Base-by-base conservation (phyloP, 805 yeast species). In the Huiozyma naganishii region DNA sequence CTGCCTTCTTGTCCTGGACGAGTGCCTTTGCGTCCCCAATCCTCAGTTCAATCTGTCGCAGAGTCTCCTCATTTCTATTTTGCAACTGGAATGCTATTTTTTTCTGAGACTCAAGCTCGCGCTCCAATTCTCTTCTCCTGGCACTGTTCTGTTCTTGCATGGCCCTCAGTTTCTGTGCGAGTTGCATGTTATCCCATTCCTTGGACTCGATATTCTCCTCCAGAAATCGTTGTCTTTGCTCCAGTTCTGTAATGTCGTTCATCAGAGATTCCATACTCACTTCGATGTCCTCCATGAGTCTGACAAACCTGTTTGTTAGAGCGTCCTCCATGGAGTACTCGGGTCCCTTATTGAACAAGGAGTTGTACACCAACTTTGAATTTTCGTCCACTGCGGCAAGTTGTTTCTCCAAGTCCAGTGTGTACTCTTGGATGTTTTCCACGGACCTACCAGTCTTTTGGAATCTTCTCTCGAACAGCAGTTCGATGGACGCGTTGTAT, bases 71-170 rank as follows among this genome's bases (percentile, higher is more conserved):
- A 40, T 81, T 59, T 45, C 79, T 83, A 33, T 75, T 68, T 48
- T 79, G 83, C 43, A 78, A 59, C 54, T 73, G 72, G 57, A 81
- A 89, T 41, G 79, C 72, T 55, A 82, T 83, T n/a, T 79, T 73
- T 42, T 75, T 72, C 45, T 77, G 73, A 28, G 55, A 47, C 6
- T 35, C 74, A 63, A 33, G 72, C 67, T 28, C 72, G 64, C 49
- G 77, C 77, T 50, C 74, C 66, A 37, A 70, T 64, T 76, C 74
- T 71, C 37, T 72, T 66, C 49, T 74, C 52, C 72, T 72, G 8
- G 76, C 77, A 39, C 80, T 84, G 47, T 74, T 76, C 29, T 69
- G 70, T 17, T 72, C 63, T 52, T 77, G 77, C 28, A 68, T 62
- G 17, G 74, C 70, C 0, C 76, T 65, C 32, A 83, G 65, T 44